These are phyloP conservation scores for Backusella mclennaniae DNA, from an alignment of 192 early-diverging fungal genomes.

Conservation along the genomic window DNA sequence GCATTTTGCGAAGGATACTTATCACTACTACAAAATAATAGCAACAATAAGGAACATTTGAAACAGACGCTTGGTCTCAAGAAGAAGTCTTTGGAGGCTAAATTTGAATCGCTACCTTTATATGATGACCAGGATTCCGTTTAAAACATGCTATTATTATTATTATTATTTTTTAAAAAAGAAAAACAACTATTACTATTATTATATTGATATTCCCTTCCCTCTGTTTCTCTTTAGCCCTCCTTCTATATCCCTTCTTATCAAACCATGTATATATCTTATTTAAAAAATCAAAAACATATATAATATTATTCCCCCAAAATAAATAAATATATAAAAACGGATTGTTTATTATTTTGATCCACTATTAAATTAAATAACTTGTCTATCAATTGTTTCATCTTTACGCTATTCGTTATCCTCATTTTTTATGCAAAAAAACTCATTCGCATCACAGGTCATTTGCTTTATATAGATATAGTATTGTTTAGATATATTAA, in stretches of 20 bases:
- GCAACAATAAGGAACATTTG: background rate
- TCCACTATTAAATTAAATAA: slow-evolving; percentile 4
- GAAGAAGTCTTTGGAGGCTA: background rate
- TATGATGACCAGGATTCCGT: background rate
- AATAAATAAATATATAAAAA: background rate
- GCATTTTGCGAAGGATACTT: slow-evolving; percentile 24
- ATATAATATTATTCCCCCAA: background rate
- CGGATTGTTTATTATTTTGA: slow-evolving; percentile 3
- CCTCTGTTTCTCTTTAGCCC: background rate
- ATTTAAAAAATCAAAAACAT: background rate
- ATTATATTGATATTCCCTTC: background rate
- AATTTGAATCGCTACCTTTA: slow-evolving; percentile 2
- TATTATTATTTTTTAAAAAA: background rate
- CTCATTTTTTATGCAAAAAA: background rate
- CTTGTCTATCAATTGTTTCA: background rate
- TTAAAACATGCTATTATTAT: background rate
- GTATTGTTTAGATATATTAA: background rate
- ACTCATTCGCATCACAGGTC: background rate
- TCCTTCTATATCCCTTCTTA: background rate
- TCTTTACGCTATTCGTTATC: background rate
- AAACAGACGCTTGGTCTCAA: background rate
- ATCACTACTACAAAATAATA: background rate
- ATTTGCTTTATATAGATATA: background rate
- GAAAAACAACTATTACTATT: background rate
- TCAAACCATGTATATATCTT: background rate